phyloP scores from a whole-genome alignment of 441 rosid species.

The Erysimum pusillum region DNA sequence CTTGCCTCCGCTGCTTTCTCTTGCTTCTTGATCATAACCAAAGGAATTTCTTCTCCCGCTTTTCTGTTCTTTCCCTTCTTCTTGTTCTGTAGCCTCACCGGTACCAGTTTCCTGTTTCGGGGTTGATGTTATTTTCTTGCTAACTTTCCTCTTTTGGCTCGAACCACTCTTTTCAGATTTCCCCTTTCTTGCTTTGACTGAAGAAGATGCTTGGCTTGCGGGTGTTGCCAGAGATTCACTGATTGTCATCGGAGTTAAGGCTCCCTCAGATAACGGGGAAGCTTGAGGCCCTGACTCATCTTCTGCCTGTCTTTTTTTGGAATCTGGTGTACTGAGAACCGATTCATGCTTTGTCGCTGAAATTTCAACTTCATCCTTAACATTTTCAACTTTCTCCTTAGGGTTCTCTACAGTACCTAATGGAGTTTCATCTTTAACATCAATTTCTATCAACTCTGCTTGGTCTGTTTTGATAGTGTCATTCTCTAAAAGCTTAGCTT shows the following conservation, averaged over 20 bases:
- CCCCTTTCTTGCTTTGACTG: constrained; percentile 61
- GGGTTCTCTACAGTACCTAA: constrained; percentile 45
- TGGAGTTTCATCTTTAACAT: constrained; percentile 50
- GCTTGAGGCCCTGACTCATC: constrained; percentile 62
- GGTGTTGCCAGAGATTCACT: constrained; percentile 92
- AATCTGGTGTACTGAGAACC: constrained; percentile 53
- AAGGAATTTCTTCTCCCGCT: constrained; percentile 74
- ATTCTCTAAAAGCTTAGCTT: constrained; percentile 52
- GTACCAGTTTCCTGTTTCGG: constrained; percentile 61
- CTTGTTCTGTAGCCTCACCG: constrained; percentile 47
- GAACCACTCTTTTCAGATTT: constrained; percentile 62
- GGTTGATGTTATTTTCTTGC: constrained; percentile 69
- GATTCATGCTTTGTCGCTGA: constrained; percentile 48
- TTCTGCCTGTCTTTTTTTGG: constrained; percentile 56
- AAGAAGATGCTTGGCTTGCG: constrained; percentile 69
- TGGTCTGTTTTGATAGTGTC: constrained; percentile 44
- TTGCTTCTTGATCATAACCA: constrained; percentile 78
- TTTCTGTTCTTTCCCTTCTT: constrained; percentile 68
- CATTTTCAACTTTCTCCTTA: constrained; percentile 51
- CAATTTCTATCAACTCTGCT: constrained; percentile 48
- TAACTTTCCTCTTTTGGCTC: constrained; percentile 65
- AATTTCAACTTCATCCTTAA: constrained; percentile 46
- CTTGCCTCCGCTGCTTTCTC: constrained; percentile 76
- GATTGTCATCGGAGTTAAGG: constrained; percentile 69
- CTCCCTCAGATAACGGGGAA: constrained; percentile 60